Evolutionary conservation across 805 yeast species (phyloP), one percentile per base, ranked within the genome.

Genomic region (Metschnikowia sp.): DNA sequence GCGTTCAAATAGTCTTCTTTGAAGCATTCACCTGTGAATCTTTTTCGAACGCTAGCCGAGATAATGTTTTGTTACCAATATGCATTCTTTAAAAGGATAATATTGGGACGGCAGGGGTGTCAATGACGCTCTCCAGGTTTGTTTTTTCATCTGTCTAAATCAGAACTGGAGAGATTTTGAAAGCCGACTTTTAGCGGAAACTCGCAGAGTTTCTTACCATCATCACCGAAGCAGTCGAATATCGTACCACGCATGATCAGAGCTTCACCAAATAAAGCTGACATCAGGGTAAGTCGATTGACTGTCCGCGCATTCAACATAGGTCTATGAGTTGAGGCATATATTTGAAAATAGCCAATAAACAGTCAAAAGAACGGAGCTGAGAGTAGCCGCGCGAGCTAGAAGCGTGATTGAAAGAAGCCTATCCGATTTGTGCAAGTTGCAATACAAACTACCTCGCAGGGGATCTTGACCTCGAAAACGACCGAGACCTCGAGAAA

Each of bases 191-290:
- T 12, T 28, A 29, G 43, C 57, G 60, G 41, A 49, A 58, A 1
- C 33, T 32, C 15, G 66, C 60, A 30, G 54, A 32, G 39, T 60
- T 67, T 8, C 74, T 74, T 7, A 69, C 71, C 34, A 70, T 44
- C 2, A 72, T 57, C 31, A 68, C 69, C 0, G 77, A 77, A 2
- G 69, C 62, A 0, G 72, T 56, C 7, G 73, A 66, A 51, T 72
- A 70, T 42, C 69, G 68, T 33, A 72, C 54, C 39, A 68, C 49
- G 52, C 68, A 72, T 32, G 74, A 68, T 12, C 69, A 60, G 34
- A 71, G 57, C 48, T 69, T 70, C 40, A 72, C 56, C 43, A 72
- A 54, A 43, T 56, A 69, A 40, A 61, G 63, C 36, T 62, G 9
- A 31, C 36, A 12, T 50, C 56, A 5, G 39, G 9, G 11, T 47